Base-by-base conservation (phyloP, 176 grass and related monocot species). In the Miscanthus lutarioriparius region DNA sequence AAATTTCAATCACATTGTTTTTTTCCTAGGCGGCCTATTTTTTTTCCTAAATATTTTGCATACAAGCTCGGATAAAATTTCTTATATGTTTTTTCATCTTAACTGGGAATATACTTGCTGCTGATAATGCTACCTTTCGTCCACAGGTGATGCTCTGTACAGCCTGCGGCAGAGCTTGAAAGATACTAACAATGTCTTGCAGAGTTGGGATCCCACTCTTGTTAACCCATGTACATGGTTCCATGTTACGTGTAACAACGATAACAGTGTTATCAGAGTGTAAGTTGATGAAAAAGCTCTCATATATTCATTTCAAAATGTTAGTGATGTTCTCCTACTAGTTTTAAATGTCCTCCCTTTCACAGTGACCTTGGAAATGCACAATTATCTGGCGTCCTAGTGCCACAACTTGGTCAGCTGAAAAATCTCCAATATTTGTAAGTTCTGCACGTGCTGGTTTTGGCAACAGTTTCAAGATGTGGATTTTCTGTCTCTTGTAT, bases 201-300 rank as follows among this genome's bases (percentile, higher is more conserved):
- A 95, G 78, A 95, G 93, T 51, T 95, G 93, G 93, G 93, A 95
- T 67, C 65, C 85, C 61, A 90, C 90, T 51, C 90, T 95, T 22
- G 90, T 92, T 58, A 95, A 92, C 78, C 90, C 90, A 1, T 95
- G 93, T 77, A 95, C 93, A 80, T 95, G 90, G 93, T 95, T 95
- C 83, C 93, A 92, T 70, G 90, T 95, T 59, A 92, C 90, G 6
- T 95, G 93, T 73, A 91, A 92, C 84, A 88, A 56, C 13, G 88
- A 92, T 72, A 92, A 90, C 84, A 76, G 83, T 77, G 93, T 95
- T 49, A 92, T 88, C 56, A 83, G 93, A 92, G 90, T 95, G 93
- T 95, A 90, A 92, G 85, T 88, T 19, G 51, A 40, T 56, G n/a
- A 48, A 49, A 59, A 51, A 13, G 15, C 33, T 74, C 59, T 73